phyloP scores from a whole-genome alignment of 805 yeast species.

The Candida rishiriensis region DNA sequence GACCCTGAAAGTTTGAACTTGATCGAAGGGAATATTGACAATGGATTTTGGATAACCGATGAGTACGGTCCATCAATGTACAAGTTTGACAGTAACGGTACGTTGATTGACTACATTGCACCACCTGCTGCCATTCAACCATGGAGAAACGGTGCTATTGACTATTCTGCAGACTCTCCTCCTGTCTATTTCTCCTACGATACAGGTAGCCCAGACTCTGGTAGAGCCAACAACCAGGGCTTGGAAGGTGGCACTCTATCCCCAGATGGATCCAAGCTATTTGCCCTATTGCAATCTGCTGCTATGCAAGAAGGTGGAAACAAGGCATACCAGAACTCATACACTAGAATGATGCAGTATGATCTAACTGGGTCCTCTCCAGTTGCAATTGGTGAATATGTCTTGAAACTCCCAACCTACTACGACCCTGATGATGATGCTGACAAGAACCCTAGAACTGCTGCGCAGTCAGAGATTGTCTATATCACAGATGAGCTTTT shows the following conservation, averaged over 20 bases:
- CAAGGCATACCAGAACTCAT: constrained; percentile 17
- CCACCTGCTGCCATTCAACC: constrained; percentile 30
- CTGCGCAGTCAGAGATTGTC: constrained; percentile 29
- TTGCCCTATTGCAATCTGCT: constrained; percentile 26
- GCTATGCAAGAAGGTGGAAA: constrained; percentile 30
- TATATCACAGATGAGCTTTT: constrained; percentile 25
- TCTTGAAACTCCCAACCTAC: constrained; percentile 26
- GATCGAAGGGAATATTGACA: constrained; percentile 25
- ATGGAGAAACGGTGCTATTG: constrained; percentile 17
- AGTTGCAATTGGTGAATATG: constrained; percentile 25
- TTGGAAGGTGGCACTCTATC: constrained; percentile 29
- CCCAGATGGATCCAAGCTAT: constrained; percentile 28
- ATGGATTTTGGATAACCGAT: constrained; percentile 32
- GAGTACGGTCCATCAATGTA: constrained; percentile 31
- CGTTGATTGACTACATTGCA: constrained; percentile 21
- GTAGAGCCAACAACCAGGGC: constrained; percentile 29
- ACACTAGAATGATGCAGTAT: constrained; percentile 26
- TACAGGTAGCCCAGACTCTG: constrained; percentile 24
- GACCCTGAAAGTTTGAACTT: constrained; percentile 28
- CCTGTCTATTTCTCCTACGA: constrained; percentile 23
- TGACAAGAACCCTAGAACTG: constrained; percentile 24
- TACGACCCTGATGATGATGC: constrained; percentile 15
- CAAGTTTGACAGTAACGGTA: constrained; percentile 25
- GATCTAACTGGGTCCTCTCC: constrained; percentile 20
- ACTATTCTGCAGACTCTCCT: constrained; percentile 26